A percentile compares a stretch with the other conserved stretches of the same genome.
Evolutionary conservation across 2,329 filamentous ascomycete genomes (phyloP).

Genomic region (Pestalotiopsis fici): DNA sequence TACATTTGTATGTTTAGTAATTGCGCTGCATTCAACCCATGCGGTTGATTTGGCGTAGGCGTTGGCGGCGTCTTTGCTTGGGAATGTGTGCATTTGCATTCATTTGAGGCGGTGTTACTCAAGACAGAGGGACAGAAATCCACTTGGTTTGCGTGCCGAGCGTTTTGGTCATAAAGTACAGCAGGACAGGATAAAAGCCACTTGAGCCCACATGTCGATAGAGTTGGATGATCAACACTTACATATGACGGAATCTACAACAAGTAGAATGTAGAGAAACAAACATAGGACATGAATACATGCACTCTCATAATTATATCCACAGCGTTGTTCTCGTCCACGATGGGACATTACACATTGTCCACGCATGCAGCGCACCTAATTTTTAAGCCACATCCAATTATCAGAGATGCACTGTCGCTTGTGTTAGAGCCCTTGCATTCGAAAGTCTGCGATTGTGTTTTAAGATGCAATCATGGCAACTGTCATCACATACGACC

Average conservation of each 20-base stretch:
- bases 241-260: neutral
- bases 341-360: neutral
- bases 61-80: neutral
- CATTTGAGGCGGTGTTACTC: neutral
- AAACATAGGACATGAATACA: neutral
- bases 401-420: too few species aligned
- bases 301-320: neutral
- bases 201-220: neutral
- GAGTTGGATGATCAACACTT: neutral
- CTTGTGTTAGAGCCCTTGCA: too few species aligned
- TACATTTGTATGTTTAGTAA: neutral
- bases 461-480: too few species aligned
- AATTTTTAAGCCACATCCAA: too few species aligned
- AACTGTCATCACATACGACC: too few species aligned
- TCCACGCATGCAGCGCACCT: neutral
- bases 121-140: neutral
- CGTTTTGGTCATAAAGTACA: neutral
- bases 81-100: neutral
- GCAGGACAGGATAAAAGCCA: neutral
- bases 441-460: too few species aligned
- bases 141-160: neutral
- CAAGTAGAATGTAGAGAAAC: neutral
- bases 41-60: neutral
- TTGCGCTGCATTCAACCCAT: neutral
- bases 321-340: too few species aligned